A percentile compares a stretch with the other conserved stretches of the same genome.
These are phyloP conservation scores for Cordia subcordata DNA, from an alignment of 257 asterid genomes.

Conservation along the genomic window DNA sequence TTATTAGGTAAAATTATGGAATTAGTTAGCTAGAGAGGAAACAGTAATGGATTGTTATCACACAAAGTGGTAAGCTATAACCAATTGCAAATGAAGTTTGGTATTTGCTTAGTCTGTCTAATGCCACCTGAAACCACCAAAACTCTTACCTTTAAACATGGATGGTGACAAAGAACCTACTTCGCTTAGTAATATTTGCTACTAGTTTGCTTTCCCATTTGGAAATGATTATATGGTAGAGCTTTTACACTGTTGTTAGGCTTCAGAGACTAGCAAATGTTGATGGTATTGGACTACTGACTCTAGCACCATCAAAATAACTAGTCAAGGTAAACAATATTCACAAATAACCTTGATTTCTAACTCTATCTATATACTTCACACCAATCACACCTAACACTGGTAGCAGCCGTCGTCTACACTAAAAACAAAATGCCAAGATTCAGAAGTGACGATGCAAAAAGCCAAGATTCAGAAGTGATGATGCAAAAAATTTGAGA, in stretches of 20 bases:
- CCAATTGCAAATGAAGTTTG: conserved; percentile 74
- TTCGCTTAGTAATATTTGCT: neutral
- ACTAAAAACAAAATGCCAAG: no score
- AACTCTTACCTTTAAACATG: conserved; percentile 11
- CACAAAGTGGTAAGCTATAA: conserved; percentile 44
- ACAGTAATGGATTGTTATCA: conserved; percentile 22
- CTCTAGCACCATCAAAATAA: conserved; percentile 48
- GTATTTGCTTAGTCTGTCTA: conserved; percentile 68
- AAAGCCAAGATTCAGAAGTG: no score
- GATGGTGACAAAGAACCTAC: neutral
- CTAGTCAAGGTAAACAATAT: conserved; percentile 22
- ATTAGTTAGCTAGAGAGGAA: conserved; percentile 5
- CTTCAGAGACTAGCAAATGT: conserved; percentile 40
- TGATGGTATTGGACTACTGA: conserved; percentile 50
- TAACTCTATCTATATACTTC: no score
- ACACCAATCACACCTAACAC: no score
- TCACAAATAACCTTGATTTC: neutral
- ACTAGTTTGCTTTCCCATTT: neutral
- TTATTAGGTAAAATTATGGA: neutral
- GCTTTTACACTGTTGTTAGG: conserved; percentile 40
- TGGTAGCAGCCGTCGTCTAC: no score
- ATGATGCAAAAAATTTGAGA: no score
- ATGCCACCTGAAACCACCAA: conserved; percentile 44
- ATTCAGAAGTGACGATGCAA: no score
- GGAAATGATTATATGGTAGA: conserved; percentile 1